These are phyloP conservation scores for Brassica cretica DNA, from an alignment of 345 rosid species.

Conservation along the genomic window DNA sequence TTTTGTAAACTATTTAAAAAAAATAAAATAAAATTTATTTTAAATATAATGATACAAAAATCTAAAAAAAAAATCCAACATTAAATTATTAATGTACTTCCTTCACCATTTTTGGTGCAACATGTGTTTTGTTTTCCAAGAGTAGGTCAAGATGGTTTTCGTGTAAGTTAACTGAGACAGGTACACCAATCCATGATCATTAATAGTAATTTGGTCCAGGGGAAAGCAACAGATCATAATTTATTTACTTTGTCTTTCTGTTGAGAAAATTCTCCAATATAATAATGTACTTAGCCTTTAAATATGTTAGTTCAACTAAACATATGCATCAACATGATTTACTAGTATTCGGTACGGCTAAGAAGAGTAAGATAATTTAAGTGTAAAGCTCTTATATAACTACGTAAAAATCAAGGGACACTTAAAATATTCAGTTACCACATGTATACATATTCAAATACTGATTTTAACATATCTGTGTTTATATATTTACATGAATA, in stretches of 20 bases:
- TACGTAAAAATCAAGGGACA: background rate
- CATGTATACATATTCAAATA: conserved; percentile 9
- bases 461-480: conserved; percentile 7
- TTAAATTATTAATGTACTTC: background rate
- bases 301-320: conserved; percentile 26
- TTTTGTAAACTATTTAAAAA: too few species aligned
- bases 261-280: conserved; percentile 18
- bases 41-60: background rate
- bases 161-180: conserved; percentile 34
- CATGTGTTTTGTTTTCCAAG: conserved; percentile 26
- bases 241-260: conserved; percentile 3
- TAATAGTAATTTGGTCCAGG: conserved; percentile 19
- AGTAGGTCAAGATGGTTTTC: conserved; percentile 25
- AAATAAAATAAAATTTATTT: too few species aligned
- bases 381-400: background rate
- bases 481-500: conserved; percentile 12
- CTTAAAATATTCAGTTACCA: background rate
- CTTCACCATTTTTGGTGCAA: conserved; percentile 24
- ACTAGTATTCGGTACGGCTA: background rate
- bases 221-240: conserved; percentile 19
- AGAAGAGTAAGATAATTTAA: background rate
- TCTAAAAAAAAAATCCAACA: background rate
- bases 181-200: conserved; percentile 26
- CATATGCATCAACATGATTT: background rate
- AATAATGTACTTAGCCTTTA: background rate